A percentile compares a stretch with the other conserved stretches of the same genome.
Conservation (phyloP, 2,329 filamentous ascomycete genomes). For the Xylariaceae sp. region DNA sequence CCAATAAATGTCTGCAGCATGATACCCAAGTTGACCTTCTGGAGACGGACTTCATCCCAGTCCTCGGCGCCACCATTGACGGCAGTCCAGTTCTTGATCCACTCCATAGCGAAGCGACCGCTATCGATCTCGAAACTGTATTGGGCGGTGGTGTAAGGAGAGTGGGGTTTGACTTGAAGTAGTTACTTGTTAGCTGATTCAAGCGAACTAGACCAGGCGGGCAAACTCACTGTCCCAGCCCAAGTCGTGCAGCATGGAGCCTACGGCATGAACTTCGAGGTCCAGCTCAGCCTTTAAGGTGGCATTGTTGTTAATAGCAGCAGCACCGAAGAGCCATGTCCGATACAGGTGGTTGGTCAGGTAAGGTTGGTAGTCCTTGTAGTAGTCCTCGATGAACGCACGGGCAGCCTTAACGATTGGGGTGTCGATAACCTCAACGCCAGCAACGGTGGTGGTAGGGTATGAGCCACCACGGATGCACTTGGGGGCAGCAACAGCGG, state of each 20-base stretch:
- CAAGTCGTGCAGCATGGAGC: conserved; percentile 21
- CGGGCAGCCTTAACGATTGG: conserved; percentile 19
- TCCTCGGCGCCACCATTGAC: conserved; percentile 9
- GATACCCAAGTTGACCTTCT: conserved; percentile 27
- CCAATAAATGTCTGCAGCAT: conserved; percentile 27
- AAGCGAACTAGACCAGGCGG: not conserved
- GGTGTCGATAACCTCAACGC: conserved; percentile 26
- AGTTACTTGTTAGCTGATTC: not conserved
- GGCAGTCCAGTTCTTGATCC: conserved; percentile 28
- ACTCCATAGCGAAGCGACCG: conserved; percentile 27
- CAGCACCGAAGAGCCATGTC: conserved; percentile 25
- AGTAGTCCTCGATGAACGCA: conserved; percentile 21
- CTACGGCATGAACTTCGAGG: conserved; percentile 24
- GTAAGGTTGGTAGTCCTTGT: conserved; percentile 27
- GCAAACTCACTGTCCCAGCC: conserved; percentile 26
- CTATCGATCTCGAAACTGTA: conserved; percentile 25
- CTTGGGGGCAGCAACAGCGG: conserved; percentile 17
- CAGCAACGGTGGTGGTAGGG: conserved; percentile 22
- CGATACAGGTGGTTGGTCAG: conserved; percentile 21
- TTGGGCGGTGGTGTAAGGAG: conserved; percentile 12
- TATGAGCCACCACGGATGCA: no score
- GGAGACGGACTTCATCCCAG: conserved; percentile 26
- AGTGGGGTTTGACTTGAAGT: conserved; percentile 23
- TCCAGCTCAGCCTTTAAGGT: conserved; percentile 25
- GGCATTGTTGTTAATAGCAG: conserved; percentile 25